Conservation (phyloP, 495 filamentous ascomycete genomes). For the Penicillium antarcticum region DNA sequence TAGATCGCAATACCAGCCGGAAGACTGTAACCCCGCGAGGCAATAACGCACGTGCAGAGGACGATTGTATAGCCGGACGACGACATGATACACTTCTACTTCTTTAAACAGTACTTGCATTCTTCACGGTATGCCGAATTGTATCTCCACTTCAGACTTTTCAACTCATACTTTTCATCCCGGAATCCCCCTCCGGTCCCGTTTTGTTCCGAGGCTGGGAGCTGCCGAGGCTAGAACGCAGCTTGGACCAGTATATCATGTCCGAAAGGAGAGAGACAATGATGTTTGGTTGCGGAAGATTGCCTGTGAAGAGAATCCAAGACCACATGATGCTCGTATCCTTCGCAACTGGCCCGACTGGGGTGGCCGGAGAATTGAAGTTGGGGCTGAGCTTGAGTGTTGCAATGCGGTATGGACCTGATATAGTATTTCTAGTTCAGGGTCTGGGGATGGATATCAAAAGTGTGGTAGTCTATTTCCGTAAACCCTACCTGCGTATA, state of each 20-base stretch:
- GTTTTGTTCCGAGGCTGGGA: constrained; percentile 22
- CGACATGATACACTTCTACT: too few species aligned
- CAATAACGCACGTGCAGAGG: constrained; percentile 22
- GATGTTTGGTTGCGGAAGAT: background rate
- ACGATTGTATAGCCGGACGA: background rate
- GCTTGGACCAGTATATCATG: background rate
- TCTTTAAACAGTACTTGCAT: too few species aligned
- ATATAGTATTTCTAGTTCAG: background rate
- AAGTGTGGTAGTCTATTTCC: background rate
- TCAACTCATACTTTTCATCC: background rate
- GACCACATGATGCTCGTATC: constrained; percentile 19
- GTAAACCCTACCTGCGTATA: background rate
- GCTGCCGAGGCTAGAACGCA: constrained; percentile 15
- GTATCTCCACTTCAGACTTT: too few species aligned
- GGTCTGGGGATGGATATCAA: background rate
- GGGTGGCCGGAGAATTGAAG: constrained; percentile 21
- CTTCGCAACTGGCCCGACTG: constrained; percentile 20
- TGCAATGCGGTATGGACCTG: too few species aligned
- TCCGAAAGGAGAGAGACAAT: background rate
- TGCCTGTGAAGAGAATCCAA: constrained; percentile 5
- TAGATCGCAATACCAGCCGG: constrained; percentile 7
- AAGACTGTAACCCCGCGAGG: constrained; percentile 8
- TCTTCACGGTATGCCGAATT: too few species aligned
- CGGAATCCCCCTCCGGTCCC: constrained; percentile 11
- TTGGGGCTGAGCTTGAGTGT: constrained; percentile 1